Percentiles rank a stretch among this genome's conserved stretches.
Conservation (phyloP, 208 protist species). For the Trypanosoma mega region DNA sequence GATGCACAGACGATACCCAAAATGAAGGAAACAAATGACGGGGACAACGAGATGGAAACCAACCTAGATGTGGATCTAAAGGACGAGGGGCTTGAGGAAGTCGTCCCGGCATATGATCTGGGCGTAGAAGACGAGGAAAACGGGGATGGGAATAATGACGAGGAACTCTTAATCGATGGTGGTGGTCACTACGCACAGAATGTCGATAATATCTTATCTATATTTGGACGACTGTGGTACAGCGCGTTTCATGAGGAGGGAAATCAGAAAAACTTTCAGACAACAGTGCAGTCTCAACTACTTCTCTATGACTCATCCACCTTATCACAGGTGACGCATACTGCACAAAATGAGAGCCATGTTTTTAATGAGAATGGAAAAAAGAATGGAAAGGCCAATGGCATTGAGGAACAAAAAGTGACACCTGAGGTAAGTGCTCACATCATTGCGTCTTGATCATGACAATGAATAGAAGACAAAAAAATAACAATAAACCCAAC, state of each 20-base stretch:
- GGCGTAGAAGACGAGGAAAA: background rate
- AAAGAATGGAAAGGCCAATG: background rate
- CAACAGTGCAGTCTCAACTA: conserved; percentile 19
- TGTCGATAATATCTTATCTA: conserved; percentile 58
- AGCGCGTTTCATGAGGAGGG: conserved; percentile 20
- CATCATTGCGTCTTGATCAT: too few species aligned
- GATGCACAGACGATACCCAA: too few species aligned
- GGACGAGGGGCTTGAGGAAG: background rate
- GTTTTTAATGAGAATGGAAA: background rate
- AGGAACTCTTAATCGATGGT: conserved; percentile 34
- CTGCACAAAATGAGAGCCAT: background rate
- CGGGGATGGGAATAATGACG: conserved; percentile 1
- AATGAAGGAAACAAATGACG: too few species aligned
- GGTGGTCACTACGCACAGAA: conserved; percentile 62
- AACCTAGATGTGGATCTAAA: too few species aligned
- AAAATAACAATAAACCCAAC: too few species aligned
- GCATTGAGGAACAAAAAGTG: background rate
- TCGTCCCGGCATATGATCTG: background rate
- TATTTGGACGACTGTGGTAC: conserved; percentile 50
- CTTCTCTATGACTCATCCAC: conserved; percentile 16
- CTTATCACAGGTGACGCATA: background rate
- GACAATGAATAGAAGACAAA: too few species aligned
- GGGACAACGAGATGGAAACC: too few species aligned
- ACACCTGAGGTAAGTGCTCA: too few species aligned
- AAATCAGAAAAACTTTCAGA: conserved; percentile 1